Evolutionary conservation across 805 yeast species (phyloP), one percentile per base, ranked within the genome.

Genomic region (Osmozyma mogii): DNA sequence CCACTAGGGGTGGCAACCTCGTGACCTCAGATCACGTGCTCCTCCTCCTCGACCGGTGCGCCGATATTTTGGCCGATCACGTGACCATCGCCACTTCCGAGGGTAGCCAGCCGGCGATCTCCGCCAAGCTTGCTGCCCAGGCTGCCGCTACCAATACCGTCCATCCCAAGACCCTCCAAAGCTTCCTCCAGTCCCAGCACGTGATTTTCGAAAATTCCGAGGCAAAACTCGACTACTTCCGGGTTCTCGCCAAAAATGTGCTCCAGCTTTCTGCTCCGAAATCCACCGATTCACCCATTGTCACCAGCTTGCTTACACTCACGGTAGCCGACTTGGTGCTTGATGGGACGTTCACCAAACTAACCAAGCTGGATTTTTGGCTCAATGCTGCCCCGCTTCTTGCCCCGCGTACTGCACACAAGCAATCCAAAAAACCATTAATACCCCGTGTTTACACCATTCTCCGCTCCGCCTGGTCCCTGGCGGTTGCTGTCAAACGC

Each of bases 251-350:
- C 4, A 38, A 37, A 28, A 43, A 47, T 15, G 29, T 58, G n/a
- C 29, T 58, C 14, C 23, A 16, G 4, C 13, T 19, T 12, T 10
- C 10, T 6, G 18, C 25, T 6, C 35, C 32, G 17, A 39, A 36
- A 17, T 30, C 36, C 5, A 30, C 24, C 0, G 22, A 29, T 9
- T 41, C 45, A 3, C 31, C 27, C 3, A 41, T 43, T 10, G 28
- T 15, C 4, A 14, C 30, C 9, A 36, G 51, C 2, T 45, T 50
- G 9, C 27, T 41, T 9, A 28, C 44, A 3, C 17, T 36, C 2
- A 30, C 39, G 15, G 25, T 54, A 15, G 43, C 55, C 12, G 62
- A 58, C 38, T 35, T 56, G 29, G 52, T 58, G 4, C 28, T 58
- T 14, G 37, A 30, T 11, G 49, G 50, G 27, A 31, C 49, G 1